Base-by-base conservation (phyloP, 2,329 filamentous ascomycete genomes). In the Diplodia intermedia region DNA sequence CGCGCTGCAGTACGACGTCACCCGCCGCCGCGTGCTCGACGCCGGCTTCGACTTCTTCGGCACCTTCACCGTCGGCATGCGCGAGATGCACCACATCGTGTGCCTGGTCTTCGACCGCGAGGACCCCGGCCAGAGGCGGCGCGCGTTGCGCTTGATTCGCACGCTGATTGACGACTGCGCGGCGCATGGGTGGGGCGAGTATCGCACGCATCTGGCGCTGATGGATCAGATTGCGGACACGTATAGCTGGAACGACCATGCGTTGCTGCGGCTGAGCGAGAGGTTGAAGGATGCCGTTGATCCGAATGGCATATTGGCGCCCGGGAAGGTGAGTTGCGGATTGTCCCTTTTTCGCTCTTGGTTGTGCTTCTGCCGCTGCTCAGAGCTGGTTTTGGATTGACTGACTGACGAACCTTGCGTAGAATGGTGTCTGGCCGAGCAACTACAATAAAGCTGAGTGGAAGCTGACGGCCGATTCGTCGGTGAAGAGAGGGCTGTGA, bases 201-300 rank as follows among this genome's bases (percentile, higher is more conserved):
- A 84, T 70, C 75, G 82, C 20, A 83, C 82, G 0, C 82, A 84
- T 70, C 71, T 84, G 49, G 77, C 79, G 7, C 72, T 83, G 20
- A 82, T 82, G 76, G 82, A 84, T 65, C 81, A 84, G 73, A 79
- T 84, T 14, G 79, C 81, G 0, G 76, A 73, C 9, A 83, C 81
- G 6, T 84, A 85, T 69, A 80, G 76, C 67, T 84, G 78, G 75
- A 82, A 82, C 61, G 72, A 80, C 38, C 77, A 79, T 53, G 78
- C 79, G 15, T 70, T 81, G 63, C 79, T 82, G 78, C 76, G 76
- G 50, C 77, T 84, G 50, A 82, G 83, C 66, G 79, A 83, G 72
- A 76, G 70, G 9, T 73, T 83, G 36, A 84, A 84, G 73, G 79
- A 84, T 55, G 75, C 78, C 0, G 69, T 84, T 20, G 82, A 84